These are phyloP conservation scores for Thozetella sp. DNA, from an alignment of 495 filamentous ascomycete genomes.

Conservation along the genomic window DNA sequence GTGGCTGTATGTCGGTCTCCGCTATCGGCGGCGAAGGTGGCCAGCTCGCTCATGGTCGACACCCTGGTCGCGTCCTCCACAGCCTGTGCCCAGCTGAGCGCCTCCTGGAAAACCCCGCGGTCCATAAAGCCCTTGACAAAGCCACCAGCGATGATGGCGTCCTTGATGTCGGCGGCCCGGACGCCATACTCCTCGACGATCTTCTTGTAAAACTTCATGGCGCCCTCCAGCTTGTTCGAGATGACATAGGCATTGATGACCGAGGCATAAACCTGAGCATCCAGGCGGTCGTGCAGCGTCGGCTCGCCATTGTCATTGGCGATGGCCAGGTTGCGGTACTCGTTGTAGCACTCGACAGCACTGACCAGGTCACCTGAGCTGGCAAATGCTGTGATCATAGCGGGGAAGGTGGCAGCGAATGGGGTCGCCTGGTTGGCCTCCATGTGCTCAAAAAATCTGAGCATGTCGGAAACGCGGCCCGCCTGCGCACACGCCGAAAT, in stretches of 20 bases:
- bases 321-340: constrained; percentile 84
- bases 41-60: constrained; percentile 43
- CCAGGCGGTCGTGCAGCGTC: constrained; percentile 70
- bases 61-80: constrained; percentile 34
- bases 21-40: constrained; percentile 71
- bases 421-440: constrained; percentile 72
- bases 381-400: constrained; percentile 92
- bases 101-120: constrained; percentile 63
- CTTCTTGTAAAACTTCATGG: constrained; percentile 78
- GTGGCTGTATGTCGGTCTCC: constrained; percentile 71
- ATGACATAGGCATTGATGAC: constrained; percentile 84
- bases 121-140: constrained; percentile 73
- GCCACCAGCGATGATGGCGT: constrained; percentile 69
- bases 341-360: constrained; percentile 94
- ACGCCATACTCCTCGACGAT: constrained; percentile 65
- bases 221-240: constrained; percentile 76
- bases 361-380: constrained; percentile 76
- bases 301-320: constrained; percentile 76
- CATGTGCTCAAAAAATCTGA: constrained; percentile 87
- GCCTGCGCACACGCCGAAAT: constrained; percentile 83
- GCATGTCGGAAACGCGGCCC: constrained; percentile 81
- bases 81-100: constrained; percentile 64
- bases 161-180: constrained; percentile 57
- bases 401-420: constrained; percentile 77
- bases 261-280: constrained; percentile 84